Evolutionary conservation across 2,329 filamentous ascomycete genomes (phyloP), one percentile per base, ranked within the genome.

Genomic region (Beauveria rudraprayagi): DNA sequence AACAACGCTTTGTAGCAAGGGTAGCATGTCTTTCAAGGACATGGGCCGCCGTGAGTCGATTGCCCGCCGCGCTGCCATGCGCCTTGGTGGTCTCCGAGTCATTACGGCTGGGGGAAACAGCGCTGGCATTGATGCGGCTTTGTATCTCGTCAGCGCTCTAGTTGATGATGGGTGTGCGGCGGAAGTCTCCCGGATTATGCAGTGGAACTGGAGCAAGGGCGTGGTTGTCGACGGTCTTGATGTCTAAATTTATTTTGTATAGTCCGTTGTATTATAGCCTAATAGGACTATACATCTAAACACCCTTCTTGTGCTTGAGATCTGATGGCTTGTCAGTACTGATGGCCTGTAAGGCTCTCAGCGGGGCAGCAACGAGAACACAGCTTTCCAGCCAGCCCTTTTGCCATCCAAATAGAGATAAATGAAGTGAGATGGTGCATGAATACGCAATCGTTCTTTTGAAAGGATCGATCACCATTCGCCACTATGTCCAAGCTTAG

Each of bases 131-230:
- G 91, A 96, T 79, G 91, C 91, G 60, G 81, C 88, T 67, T 77
- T 95, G 77, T 94, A 96, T 78, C 81, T 96, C 71, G 87, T 95
- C 73, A 89, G 88, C 74, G 90, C 91, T 67, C 77, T 95, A 73
- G 90, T 93, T 55, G 89, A 86, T 63, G 85, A 91, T 70, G 89
- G 90, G 59, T 81, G 86, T 63, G 90, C 91, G 65, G 82, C 85
- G 62, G 89, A 93, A 76, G 86, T 90, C 66, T 87, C 89, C 70
- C 83, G 87, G 65, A 68, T 83, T 66, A 85, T 94, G 80, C 89
- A 93, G 78, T 90, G 92, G 80, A 85, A 82, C 70, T 96, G 91
- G 91, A 83, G 84, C 73, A 93, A 92, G 85, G 90, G 90, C 67
- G 80, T 90, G 72, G 90, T 92, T 67, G 88, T 93, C 67, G 89